A percentile compares a stretch with the other conserved stretches of the same genome.
These are phyloP conservation scores for Carex littledalei DNA, from an alignment of 176 grass and related monocot species.

Conservation along the genomic window DNA sequence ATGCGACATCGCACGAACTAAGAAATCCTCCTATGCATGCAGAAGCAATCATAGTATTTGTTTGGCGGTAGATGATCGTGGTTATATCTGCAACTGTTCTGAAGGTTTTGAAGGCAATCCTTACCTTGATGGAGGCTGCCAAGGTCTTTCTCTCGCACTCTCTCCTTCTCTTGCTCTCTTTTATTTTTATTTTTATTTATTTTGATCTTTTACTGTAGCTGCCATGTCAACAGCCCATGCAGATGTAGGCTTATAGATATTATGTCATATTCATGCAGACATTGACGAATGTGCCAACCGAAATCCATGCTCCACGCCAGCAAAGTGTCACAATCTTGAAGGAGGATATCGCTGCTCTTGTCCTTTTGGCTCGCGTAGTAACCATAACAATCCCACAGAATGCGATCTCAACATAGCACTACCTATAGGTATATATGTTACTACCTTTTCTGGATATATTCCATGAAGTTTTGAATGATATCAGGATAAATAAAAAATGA, in stretches of 20 bases:
- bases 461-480: too few relatives aligned
- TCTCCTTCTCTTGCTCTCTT: neutral
- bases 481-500: too few relatives aligned
- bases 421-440: neutral
- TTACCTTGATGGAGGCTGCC: constrained; percentile 14
- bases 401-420: neutral
- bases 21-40: neutral
- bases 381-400: neutral
- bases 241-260: neutral
- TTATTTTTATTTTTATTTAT: neutral
- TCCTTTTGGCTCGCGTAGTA: neutral
- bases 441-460: neutral
- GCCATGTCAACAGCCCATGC: too few relatives aligned
- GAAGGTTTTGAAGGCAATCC: constrained; percentile 23
- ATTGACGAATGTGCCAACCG: constrained; percentile 6
- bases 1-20: neutral
- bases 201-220: too few relatives aligned
- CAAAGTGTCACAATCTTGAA: neutral
- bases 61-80: too few relatives aligned
- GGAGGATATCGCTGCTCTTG: neutral
- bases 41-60: neutral
- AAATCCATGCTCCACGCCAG: constrained; percentile 5
- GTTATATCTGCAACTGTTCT: constrained; percentile 2
- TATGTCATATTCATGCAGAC: neutral
- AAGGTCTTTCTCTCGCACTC: neutral